Conservation (phyloP, 2,329 filamentous ascomycete species). For the Endothia cerciana region DNA sequence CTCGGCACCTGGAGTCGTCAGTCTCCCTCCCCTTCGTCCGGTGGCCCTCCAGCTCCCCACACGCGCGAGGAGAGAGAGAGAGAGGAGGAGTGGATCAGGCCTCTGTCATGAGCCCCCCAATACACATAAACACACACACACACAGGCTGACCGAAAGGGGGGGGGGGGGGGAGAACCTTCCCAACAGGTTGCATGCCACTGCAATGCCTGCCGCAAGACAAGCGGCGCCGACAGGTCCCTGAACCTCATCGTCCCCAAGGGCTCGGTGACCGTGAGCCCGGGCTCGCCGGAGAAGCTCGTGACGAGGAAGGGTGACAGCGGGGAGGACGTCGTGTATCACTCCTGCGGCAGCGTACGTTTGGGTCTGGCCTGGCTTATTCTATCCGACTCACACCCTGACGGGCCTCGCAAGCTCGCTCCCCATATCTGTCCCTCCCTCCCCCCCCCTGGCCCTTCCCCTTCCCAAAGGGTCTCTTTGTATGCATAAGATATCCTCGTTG, state of each 20-base stretch:
- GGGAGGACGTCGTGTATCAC: slow-evolving; percentile 18
- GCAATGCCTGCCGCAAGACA: slow-evolving; percentile 24
- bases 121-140: background rate
- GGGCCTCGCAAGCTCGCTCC: too few relatives aligned
- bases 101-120: background rate
- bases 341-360: slow-evolving; percentile 15
- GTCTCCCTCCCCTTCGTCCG: background rate
- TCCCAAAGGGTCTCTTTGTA: background rate
- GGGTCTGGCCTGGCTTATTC: background rate
- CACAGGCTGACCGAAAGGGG: background rate
- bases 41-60: too few relatives aligned
- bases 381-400: too few relatives aligned
- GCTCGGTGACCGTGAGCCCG: slow-evolving; percentile 13
- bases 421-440: background rate
- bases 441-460: background rate
- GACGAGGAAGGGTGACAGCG: slow-evolving; percentile 21
- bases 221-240: slow-evolving; percentile 20
- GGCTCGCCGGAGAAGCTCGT: slow-evolving; percentile 16
- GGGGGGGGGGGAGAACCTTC: background rate
- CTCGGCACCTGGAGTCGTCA: background rate
- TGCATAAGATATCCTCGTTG: background rate
- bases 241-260: slow-evolving; percentile 17
- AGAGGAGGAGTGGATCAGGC: too few relatives aligned
- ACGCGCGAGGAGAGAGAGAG: too few relatives aligned
- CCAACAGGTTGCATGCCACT: slow-evolving; percentile 19